Percentiles rank a stretch among this genome's conserved stretches.
Conservation (phyloP, 1,139 yeast species). For the Kodamaea alishanica region DNA sequence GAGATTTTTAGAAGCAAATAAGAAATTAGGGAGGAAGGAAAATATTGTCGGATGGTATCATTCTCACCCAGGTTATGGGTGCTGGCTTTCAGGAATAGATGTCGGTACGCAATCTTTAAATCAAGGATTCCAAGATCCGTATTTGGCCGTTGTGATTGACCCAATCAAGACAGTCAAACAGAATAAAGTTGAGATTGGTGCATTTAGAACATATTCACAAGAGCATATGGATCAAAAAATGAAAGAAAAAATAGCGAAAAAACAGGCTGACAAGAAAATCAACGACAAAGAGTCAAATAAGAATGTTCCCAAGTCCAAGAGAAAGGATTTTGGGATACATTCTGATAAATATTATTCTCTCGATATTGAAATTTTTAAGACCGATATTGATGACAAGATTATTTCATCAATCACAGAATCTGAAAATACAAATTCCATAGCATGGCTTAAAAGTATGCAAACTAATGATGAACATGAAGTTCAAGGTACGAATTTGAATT, state of each 20-base stretch:
- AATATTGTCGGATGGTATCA: constrained; percentile 93
- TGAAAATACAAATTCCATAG: constrained; percentile 13
- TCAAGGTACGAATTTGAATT: too few species aligned
- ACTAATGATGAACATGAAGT: constrained; percentile 5
- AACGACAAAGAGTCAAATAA: constrained; percentile 5
- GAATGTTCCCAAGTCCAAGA: constrained; percentile 44
- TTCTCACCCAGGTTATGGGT: constrained; percentile 96
- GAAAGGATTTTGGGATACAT: constrained; percentile 67
- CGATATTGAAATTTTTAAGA: constrained; percentile 60
- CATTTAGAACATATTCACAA: constrained; percentile 76
- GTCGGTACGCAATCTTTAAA: constrained; percentile 83
- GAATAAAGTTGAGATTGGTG: constrained; percentile 81
- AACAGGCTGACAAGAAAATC: too few species aligned
- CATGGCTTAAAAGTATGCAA: constrained; percentile 14
- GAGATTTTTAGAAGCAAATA: constrained; percentile 62
- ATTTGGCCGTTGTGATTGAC: constrained; percentile 83
- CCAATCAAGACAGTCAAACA: constrained; percentile 67
- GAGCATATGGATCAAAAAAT: constrained; percentile 18
- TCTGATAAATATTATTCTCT: constrained; percentile 69
- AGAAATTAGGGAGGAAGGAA: constrained; percentile 42
- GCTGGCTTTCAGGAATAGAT: constrained; percentile 90
- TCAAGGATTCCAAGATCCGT: constrained; percentile 88
- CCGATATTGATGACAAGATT: constrained; percentile 48
- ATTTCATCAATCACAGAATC: constrained; percentile 12
- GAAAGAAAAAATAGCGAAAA: constrained; percentile 2